phyloP scores from a whole-genome alignment of 306 rosid genomes.

The Fragaria nilgerrensis region DNA sequence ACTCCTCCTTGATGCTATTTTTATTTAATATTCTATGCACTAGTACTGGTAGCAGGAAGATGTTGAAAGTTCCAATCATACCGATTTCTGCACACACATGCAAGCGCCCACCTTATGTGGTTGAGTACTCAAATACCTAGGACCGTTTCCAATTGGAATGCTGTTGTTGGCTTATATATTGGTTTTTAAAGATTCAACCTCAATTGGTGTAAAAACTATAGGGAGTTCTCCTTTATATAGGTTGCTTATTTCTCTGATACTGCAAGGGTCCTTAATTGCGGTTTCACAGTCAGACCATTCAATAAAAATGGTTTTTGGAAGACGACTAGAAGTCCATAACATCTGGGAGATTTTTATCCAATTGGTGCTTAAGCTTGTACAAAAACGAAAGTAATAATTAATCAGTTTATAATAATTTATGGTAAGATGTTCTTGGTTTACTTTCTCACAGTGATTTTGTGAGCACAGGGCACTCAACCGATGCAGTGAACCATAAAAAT shows the following conservation, averaged over 20 bases:
- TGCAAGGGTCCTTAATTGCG: neutral
- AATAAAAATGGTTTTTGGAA: conserved; percentile 12
- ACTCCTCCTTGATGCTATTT: conserved; percentile 1
- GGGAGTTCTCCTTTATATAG: neutral
- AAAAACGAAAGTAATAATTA: neutral
- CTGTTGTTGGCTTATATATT: neutral
- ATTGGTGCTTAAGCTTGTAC: neutral
- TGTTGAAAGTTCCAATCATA: neutral
- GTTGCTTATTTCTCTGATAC: neutral
- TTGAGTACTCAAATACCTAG: neutral
- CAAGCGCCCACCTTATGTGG: neutral
- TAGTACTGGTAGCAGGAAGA: neutral
- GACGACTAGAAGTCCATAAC: conserved; percentile 4
- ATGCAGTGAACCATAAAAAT: conserved; percentile 39
- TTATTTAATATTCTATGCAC: neutral
- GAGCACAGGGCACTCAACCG: conserved; percentile 40
- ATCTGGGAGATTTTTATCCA: neutral
- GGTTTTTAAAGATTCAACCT: neutral
- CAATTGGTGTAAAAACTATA: neutral
- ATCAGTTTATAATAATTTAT: neutral
- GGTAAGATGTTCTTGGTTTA: conserved; percentile 1
- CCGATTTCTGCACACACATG: neutral
- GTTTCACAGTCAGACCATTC: neutral
- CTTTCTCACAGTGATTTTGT: conserved; percentile 32
- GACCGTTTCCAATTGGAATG: neutral